Conservation (phyloP, 2,329 filamentous ascomycete species). For the Colletotrichum noveboracense region DNA sequence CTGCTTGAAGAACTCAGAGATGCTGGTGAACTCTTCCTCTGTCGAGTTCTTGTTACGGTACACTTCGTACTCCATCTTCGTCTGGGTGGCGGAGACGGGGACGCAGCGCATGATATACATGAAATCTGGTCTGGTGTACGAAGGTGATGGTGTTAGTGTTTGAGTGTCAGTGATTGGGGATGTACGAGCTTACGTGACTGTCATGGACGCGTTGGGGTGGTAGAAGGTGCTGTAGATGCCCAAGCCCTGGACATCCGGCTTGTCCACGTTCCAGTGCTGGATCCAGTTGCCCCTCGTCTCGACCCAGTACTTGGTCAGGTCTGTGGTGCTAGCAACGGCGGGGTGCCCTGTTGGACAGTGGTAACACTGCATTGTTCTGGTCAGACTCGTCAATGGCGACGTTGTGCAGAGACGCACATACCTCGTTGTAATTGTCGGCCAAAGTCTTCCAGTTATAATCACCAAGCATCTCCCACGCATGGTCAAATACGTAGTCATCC, state of each 20-base stretch:
- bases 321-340: conserved; percentile 44
- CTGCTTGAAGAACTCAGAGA: conserved; percentile 55
- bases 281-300: conserved; percentile 36
- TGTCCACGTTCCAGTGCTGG: conserved; percentile 40
- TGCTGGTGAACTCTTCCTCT: conserved; percentile 49
- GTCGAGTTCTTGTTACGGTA: conserved; percentile 52
- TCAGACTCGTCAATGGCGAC: fast-evolving
- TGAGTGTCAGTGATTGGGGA: fast-evolving
- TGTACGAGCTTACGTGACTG: background rate
- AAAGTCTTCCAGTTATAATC: background rate
- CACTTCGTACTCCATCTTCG: conserved; percentile 55
- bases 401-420: background rate
- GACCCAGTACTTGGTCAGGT: conserved; percentile 48
- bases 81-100: conserved; percentile 44
- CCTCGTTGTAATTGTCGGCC: background rate
- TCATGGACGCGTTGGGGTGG: background rate
- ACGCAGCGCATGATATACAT: conserved; percentile 57
- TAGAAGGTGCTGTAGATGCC: conserved; percentile 34
- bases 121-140: conserved; percentile 34
- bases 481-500: background rate
- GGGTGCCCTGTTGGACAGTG: conserved; percentile 46
- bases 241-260: conserved; percentile 36
- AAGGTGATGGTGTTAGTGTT: fast-evolving
- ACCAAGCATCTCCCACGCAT: background rate
- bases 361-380: background rate